Evolutionary conservation across 257 asterid species (phyloP).

Genomic region (Jasminum sambac): DNA sequence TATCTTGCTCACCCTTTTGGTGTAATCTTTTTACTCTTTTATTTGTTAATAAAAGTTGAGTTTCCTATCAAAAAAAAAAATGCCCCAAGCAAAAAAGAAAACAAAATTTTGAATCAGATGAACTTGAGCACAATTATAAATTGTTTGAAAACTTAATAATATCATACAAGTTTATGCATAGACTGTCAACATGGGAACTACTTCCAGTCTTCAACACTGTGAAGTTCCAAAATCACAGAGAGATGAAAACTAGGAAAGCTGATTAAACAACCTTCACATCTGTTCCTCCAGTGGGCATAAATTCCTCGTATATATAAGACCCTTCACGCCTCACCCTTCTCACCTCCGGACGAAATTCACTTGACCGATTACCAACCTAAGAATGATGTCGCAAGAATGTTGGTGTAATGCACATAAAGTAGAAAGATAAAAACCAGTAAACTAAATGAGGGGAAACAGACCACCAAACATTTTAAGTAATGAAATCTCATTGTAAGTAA

Average conservation of each 20-base stretch:
- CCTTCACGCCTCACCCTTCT: slow-evolving; percentile 99
- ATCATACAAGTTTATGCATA: slow-evolving; percentile 17
- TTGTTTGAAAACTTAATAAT: slow-evolving; percentile 5
- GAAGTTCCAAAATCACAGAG: not conserved
- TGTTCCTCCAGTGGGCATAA: slow-evolving; percentile 99
- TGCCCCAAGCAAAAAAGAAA: not conserved
- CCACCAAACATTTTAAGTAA: not conserved
- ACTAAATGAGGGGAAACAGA: not conserved
- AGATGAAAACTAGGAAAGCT: slow-evolving; percentile 7
- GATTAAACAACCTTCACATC: slow-evolving; percentile 77
- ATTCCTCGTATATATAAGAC: slow-evolving; percentile 95
- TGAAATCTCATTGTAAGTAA: not conserved
- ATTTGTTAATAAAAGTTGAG: too few species aligned
- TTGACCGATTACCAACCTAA: slow-evolving; percentile 98
- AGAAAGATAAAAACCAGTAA: not conserved
- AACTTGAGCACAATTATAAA: not conserved
- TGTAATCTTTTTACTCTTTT: too few species aligned
- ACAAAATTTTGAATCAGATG: not conserved
- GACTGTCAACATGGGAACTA: slow-evolving; percentile 5
- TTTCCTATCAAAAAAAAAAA: too few species aligned
- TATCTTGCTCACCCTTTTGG: too few species aligned
- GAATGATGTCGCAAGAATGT: slow-evolving; percentile 21
- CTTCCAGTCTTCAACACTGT: slow-evolving; percentile 9
- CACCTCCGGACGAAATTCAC: slow-evolving; percentile 97
- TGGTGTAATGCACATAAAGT: slow-evolving; percentile 1